phyloP scores from a whole-genome alignment of 495 filamentous ascomycete genomes.

The Penicillium atrosanguineum region DNA sequence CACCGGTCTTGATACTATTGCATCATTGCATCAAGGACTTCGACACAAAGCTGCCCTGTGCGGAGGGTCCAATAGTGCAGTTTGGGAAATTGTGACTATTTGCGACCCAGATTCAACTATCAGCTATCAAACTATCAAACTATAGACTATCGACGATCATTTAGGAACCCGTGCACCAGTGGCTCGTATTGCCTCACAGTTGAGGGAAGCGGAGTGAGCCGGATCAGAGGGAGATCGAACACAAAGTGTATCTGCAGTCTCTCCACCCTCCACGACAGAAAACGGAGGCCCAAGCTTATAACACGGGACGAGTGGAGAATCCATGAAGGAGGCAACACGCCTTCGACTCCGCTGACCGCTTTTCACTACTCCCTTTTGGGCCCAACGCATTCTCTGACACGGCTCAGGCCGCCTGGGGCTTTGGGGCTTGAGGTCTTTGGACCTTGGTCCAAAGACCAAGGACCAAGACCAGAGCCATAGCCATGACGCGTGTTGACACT shows the following conservation, averaged over 20 bases:
- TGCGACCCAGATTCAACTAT: background rate
- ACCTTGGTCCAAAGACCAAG: no score
- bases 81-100: background rate
- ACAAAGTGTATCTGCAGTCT: slow-evolving; percentile 17
- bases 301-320: slow-evolving; percentile 20
- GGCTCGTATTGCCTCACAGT: no score
- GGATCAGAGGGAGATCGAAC: slow-evolving; percentile 23
- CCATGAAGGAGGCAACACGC: background rate
- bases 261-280: slow-evolving; percentile 11
- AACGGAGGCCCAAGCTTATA: slow-evolving; percentile 19
- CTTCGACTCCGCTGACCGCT: slow-evolving; percentile 17
- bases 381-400: slow-evolving; percentile 10
- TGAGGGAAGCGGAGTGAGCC: slow-evolving; percentile 18
- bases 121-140: background rate
- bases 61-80: background rate
- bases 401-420: slow-evolving; percentile 4
- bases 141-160: no score
- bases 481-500: slow-evolving; percentile 18
- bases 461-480: background rate
- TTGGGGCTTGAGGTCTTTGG: no score
- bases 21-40: slow-evolving; percentile 2
- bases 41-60: background rate
- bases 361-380: slow-evolving; percentile 11
- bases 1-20: slow-evolving; percentile 19
- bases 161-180: no score